Conservation (phyloP, 345 rosid genomes). For the Eucalyptus lansdowneana region DNA sequence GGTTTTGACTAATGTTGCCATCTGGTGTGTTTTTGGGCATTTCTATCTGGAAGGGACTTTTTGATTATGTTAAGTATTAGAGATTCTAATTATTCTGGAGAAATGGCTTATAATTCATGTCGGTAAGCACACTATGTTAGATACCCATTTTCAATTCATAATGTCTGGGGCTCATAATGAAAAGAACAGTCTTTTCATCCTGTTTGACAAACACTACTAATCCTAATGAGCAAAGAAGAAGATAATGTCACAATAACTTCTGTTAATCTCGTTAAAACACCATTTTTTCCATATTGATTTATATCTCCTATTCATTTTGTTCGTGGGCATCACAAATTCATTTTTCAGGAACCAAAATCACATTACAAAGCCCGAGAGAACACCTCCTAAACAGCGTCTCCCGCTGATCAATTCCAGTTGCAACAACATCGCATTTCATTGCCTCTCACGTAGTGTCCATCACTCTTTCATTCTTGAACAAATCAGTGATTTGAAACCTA, state of each 20-base stretch:
- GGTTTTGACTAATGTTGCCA: background rate
- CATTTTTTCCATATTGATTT: background rate
- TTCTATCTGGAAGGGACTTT: background rate
- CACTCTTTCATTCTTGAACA: background rate
- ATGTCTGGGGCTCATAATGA: background rate
- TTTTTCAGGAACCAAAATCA: background rate
- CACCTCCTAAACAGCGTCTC: background rate
- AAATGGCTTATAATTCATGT: background rate
- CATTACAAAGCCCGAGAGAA: accelerated
- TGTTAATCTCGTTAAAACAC: background rate
- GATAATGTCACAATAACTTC: background rate
- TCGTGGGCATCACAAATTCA: background rate
- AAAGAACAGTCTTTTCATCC: background rate
- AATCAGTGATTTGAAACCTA: too few relatives aligned
- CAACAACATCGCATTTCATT: background rate
- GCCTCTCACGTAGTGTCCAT: background rate
- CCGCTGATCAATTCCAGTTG: background rate
- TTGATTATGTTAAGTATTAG: background rate
- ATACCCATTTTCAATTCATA: background rate
- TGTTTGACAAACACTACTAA: background rate
- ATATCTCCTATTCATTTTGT: background rate
- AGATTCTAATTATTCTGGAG: background rate
- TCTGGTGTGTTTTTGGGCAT: background rate
- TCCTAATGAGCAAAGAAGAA: background rate
- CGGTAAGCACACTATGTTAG: background rate